Evolutionary conservation across 1,284 basidiomycete genomes (phyloP), one percentile per base, ranked within the genome.

Genomic region (Cutaneotrichosporon cavernicola): DNA sequence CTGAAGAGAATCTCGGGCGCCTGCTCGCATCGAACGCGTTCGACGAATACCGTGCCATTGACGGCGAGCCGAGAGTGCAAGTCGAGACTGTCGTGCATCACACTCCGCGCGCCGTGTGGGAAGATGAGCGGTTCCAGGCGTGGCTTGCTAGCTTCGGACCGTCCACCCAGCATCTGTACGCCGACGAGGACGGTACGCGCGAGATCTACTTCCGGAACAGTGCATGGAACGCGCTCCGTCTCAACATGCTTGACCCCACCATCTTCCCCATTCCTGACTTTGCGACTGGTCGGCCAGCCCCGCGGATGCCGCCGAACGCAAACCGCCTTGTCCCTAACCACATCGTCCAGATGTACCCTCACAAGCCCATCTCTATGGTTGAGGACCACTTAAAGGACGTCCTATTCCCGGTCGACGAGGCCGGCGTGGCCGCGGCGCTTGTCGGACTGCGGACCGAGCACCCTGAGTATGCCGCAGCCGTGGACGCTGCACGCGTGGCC

Each of bases 141-240:
- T 94, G 94, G 83, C 88, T 93, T 84, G 77, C 81, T 30, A 82
- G 81, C 0, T 90, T 91, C 71, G 84, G 84, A 1, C 73, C 83
- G 4, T 78, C 82, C 32, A 84, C 85, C n/a, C 82, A 90, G 88
- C 89, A 92, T 72, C 69, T 90, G 10, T 79, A 91, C 34, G 83
- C 89, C 18, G 88, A 90, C 43, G 82, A 83, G 38, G 82, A 85
- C 65, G 82, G 88, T 61, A 80, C 87, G 5, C 86, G 96, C 78
- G 86, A 85, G 5, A 82, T 91, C 30, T 87, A 88, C 16, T 95
- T 91, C 73, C 89, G 87, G 0, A 89, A 87, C 26, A 86, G 88
- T 10, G 88, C 89, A 2, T 87, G 86, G 70, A 86, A 87, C 65
- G 88, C 90, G 60, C 82, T 92, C 21, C 85, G 87, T 51, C 83